phyloP scores from a whole-genome alignment of 495 filamentous ascomycete genomes.

The Aspergillus kassunensis region DNA sequence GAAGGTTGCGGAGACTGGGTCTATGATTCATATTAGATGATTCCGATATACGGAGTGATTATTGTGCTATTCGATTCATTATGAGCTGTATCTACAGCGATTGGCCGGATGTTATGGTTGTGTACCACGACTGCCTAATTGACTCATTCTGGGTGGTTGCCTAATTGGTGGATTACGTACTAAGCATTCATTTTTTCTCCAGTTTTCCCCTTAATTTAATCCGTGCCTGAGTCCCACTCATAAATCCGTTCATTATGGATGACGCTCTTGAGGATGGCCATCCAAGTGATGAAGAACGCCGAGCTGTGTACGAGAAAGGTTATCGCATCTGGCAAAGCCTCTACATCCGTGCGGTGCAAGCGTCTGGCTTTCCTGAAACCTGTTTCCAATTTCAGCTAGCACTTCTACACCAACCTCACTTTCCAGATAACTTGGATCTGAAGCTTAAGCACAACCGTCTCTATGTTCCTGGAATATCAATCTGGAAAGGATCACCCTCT shows the following conservation, averaged over 20 bases:
- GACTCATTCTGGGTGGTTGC: too few species aligned
- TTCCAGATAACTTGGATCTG: slow-evolving; percentile 3
- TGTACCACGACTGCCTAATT: too few species aligned
- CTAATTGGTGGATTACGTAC: too few species aligned
- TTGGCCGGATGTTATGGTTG: too few species aligned
- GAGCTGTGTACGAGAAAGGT: not conserved
- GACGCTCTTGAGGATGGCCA: not conserved
- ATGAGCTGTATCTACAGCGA: too few species aligned
- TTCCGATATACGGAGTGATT: too few species aligned
- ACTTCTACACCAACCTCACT: slow-evolving; percentile 4
- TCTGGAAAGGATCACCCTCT: not conserved
- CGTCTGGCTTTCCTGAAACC: not conserved
- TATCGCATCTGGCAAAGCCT: slow-evolving; percentile 4
- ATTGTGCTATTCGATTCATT: too few species aligned
- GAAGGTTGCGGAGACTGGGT: too few species aligned
- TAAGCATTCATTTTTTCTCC: too few species aligned
- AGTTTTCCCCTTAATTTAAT: not conserved
- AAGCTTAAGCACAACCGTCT: not conserved
- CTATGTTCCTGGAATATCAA: not conserved
- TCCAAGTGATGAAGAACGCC: not conserved
- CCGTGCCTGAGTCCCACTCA: not conserved
- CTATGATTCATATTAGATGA: too few species aligned
- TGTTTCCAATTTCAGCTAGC: slow-evolving; percentile 3
- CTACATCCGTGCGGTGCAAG: not conserved
- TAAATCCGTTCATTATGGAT: not conserved